These are phyloP conservation scores for Nakaseomyces glabratus DNA, from an alignment of 1,139 yeast genomes.

Conservation along the genomic window DNA sequence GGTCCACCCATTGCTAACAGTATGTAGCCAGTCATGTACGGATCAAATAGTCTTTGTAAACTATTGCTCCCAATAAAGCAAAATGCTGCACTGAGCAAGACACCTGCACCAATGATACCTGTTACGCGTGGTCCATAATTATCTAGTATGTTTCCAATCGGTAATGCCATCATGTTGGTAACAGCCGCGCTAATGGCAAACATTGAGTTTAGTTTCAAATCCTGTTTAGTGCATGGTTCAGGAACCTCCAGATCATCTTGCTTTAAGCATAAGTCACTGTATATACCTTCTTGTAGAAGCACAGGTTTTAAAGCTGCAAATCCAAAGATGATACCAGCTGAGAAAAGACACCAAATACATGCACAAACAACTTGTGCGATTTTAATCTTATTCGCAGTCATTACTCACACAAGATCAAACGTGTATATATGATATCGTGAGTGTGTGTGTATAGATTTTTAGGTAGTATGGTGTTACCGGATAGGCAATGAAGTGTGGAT, in stretches of 20 bases:
- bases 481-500: too few species aligned
- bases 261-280: constrained; percentile 45
- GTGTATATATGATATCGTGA: too few species aligned
- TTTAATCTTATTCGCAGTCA: too few species aligned
- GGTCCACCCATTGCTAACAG: constrained; percentile 76
- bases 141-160: constrained; percentile 75
- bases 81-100: constrained; percentile 47
- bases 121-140: constrained; percentile 70
- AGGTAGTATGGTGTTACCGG: too few species aligned
- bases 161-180: constrained; percentile 74
- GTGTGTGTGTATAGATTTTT: too few species aligned
- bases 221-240: constrained; percentile 58
- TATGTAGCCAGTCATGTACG: constrained; percentile 55
- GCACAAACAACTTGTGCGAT: constrained; percentile 54
- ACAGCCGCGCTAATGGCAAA: constrained; percentile 81
- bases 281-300: constrained; percentile 67
- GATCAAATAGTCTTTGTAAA: constrained; percentile 36
- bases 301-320: constrained; percentile 90
- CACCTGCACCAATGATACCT: constrained; percentile 61
- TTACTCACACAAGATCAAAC: too few species aligned
- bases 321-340: constrained; percentile 92
- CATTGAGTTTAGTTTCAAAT: constrained; percentile 67
- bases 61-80: constrained; percentile 31
- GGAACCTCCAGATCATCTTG: constrained; percentile 19
- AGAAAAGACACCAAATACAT: constrained; percentile 73